Conservation (phyloP, 306 rosid genomes). For the Dalbergia cochinchinensis region DNA sequence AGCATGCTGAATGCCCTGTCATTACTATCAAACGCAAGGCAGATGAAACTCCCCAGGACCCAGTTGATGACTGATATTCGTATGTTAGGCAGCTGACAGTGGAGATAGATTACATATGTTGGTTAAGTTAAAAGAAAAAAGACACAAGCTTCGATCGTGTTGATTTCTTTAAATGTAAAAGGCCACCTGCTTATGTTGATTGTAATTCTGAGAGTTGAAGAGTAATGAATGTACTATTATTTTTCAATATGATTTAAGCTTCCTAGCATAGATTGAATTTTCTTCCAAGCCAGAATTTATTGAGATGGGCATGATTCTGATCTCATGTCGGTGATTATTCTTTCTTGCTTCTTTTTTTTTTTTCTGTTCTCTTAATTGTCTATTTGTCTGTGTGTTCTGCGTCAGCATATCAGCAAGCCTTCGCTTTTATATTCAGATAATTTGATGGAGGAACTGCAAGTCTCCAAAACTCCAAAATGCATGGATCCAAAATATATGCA, state of each 20-base stretch:
- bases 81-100: slow-evolving; percentile 7
- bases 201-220: slow-evolving; percentile 19
- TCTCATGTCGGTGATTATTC: too few species aligned
- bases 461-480: too few species aligned
- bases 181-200: slow-evolving; percentile 1
- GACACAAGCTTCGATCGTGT: neutral
- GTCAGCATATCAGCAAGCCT: too few species aligned
- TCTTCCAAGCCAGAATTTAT: neutral
- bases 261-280: slow-evolving; percentile 1
- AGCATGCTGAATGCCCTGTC: slow-evolving; percentile 99
- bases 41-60: slow-evolving; percentile 87
- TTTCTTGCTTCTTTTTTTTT: neutral
- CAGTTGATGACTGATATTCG: slow-evolving; percentile 82
- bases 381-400: too few species aligned
- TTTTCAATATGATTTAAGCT: neutral
- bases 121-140: slow-evolving; percentile 8
- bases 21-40: slow-evolving; percentile 88
- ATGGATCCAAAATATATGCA: neutral
- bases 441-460: too few species aligned
- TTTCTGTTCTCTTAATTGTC: too few species aligned
- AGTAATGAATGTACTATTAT: neutral
- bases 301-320: neutral
- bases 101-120: slow-evolving; percentile 28
- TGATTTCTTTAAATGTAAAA: slow-evolving; percentile 41
- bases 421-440: too few species aligned